Evolutionary conservation across 1,284 basidiomycete genomes (phyloP).

Genomic region (Irpex rosettiformis): DNA sequence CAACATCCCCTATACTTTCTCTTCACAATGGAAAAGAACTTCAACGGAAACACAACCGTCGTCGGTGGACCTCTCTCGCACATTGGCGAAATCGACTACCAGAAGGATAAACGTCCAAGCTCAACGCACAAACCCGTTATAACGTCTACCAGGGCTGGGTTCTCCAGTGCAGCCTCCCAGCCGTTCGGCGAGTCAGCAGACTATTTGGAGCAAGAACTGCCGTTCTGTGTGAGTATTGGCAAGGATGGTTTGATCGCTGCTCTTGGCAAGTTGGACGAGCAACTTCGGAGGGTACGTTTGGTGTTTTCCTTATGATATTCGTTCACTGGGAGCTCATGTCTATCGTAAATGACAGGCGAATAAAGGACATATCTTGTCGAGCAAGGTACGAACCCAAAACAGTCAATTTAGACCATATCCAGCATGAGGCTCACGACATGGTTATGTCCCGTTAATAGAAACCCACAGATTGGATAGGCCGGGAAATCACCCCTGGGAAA

Average conservation of each 20-base stretch:
- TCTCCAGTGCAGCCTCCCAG: neutral
- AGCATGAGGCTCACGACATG: too few species aligned
- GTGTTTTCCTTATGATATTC: neutral
- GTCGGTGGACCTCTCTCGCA: slow-evolving; percentile 19
- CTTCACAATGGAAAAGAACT: slow-evolving; percentile 11
- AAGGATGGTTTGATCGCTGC: slow-evolving; percentile 62
- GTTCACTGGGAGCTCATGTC: too few species aligned
- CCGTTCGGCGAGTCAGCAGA: slow-evolving; percentile 23
- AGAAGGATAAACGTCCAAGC: slow-evolving; percentile 9
- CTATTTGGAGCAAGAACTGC: slow-evolving; percentile 43
- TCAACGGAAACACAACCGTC: slow-evolving; percentile 21
- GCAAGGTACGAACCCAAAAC: slow-evolving; percentile 24
- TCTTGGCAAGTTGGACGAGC: slow-evolving; percentile 58
- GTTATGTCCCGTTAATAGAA: slow-evolving; percentile 26
- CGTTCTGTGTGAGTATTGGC: slow-evolving; percentile 66
- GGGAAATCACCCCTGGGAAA: slow-evolving; percentile 61
- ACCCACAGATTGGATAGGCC: slow-evolving; percentile 67
- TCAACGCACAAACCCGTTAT: slow-evolving; percentile 4
- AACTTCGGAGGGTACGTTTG: slow-evolving; percentile 46
- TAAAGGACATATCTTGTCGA: slow-evolving; percentile 42
- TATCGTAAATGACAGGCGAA: slow-evolving; percentile 56
- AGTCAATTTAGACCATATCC: neutral
- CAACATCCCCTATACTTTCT: neutral
- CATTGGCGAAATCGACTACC: slow-evolving; percentile 4
- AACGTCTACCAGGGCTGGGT: neutral